Conservation (phyloP, 108 stramenopile genomes). For the Epipyxis sp. region DNA sequence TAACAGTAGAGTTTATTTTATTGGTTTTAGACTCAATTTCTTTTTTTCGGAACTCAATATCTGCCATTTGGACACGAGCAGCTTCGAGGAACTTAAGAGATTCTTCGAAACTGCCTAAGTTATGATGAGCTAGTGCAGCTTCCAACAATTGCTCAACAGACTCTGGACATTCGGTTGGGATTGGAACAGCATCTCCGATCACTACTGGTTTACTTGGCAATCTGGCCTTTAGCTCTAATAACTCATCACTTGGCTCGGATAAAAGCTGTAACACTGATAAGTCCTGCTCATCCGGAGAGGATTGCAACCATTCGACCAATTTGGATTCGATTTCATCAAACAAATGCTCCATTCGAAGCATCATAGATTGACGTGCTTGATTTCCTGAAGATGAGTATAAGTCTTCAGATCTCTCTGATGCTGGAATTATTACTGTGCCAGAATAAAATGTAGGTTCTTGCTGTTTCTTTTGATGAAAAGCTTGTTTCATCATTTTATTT, state of each 20-base stretch:
- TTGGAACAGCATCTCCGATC: slow-evolving; percentile 18
- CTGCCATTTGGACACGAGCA: slow-evolving; percentile 19
- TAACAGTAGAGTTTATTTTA: background rate
- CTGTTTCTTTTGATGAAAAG: too few species aligned
- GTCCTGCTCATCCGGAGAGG: too few species aligned
- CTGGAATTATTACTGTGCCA: too few species aligned
- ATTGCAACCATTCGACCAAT: background rate
- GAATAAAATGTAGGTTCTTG: too few species aligned
- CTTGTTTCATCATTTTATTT: too few species aligned
- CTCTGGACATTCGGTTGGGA: slow-evolving; percentile 10
- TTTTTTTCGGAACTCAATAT: background rate
- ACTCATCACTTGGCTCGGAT: background rate
- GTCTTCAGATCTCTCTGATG: background rate
- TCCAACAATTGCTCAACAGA: slow-evolving; percentile 27
- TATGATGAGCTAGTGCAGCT: slow-evolving; percentile 27
- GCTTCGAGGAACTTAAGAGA: slow-evolving; percentile 24
- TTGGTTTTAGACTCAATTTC: background rate
- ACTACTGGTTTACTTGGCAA: slow-evolving; percentile 27
- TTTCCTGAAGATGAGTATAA: background rate
- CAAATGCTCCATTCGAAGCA: slow-evolving; percentile 15
- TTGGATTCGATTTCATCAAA: background rate
- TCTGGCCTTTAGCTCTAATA: background rate
- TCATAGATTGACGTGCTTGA: background rate
- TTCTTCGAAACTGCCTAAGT: slow-evolving; percentile 30
- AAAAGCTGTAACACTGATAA: background rate